Base-by-base conservation (phyloP, 1,139 yeast species). In the Protomyces gravidus region DNA sequence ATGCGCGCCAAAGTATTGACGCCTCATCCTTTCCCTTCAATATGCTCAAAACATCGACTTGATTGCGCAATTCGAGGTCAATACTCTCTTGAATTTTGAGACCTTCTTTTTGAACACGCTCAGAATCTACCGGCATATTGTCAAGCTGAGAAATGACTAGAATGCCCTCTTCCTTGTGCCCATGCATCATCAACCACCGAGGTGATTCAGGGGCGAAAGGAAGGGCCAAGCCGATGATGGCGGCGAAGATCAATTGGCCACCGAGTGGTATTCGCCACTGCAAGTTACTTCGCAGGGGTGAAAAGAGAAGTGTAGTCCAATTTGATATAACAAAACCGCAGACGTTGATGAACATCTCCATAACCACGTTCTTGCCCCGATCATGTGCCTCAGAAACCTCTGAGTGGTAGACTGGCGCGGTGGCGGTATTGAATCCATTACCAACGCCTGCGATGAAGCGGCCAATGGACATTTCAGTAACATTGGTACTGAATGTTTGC, bases 391-490 rank as follows among this genome's bases (percentile, higher is more conserved):
- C 78, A 13, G 90, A 82, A 78, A 85, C 81, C 72, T 86, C 95
- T 0, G 90, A 80, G 71, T 86, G 88, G 82, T 87, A 85, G 64
- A 85, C 83, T 13, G 94, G 94, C 62, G 86, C 83, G 32, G 90
- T 85, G 30, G 90, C 85, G 26, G 92, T 80, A 67, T 78, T 79
- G 70, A 80, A 66, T 65, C 83, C 83, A 66, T 79, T 80, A 66
- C 83, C 83, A 33, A 79, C 52, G 61, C 84, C 84, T 13, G 82
- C 78, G 27, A 80, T 72, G 53, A 79, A 79, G 71, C 84, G 75
- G 21, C 81, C 83, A 56, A 78, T 72, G 42, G 78, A 79, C 61
- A 80, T 75, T 62, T 80, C 82, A 25, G 79, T 80, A 60, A 78
- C 74, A 53, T 69, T 66, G 65, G 72, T 73, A 1, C 82, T 71